Evolutionary conservation across 495 filamentous ascomycete species (phyloP).

Genomic region (Cercophora scortea): DNA sequence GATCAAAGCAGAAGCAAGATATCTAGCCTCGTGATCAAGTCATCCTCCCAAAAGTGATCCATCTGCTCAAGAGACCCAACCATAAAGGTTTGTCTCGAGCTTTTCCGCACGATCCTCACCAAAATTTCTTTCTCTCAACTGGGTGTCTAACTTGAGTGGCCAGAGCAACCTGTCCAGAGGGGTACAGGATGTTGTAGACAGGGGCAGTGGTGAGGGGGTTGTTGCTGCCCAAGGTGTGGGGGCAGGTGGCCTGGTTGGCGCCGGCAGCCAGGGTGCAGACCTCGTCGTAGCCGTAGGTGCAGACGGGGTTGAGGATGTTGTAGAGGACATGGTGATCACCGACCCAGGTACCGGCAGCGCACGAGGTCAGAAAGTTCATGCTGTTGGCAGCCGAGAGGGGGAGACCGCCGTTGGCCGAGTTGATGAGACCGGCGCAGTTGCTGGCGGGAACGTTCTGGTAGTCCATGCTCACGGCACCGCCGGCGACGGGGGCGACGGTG

Average conservation of each 20-base stretch:
- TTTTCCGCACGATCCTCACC: too few species aligned
- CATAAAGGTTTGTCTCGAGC: too few species aligned
- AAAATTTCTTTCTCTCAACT: too few species aligned
- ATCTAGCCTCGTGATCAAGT: too few species aligned
- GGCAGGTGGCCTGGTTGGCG: conserved; percentile 30
- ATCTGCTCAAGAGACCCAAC: too few species aligned
- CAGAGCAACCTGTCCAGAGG: conserved; percentile 20
- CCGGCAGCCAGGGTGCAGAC: conserved; percentile 23
- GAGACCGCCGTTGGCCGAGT: conserved; percentile 15
- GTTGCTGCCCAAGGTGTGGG: conserved; percentile 20
- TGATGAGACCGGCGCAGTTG: conserved; percentile 22
- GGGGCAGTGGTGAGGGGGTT: not conserved
- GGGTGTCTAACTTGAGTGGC: not conserved
- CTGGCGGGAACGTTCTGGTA: conserved; percentile 20
- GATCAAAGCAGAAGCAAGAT: too few species aligned
- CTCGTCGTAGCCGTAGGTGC: conserved; percentile 31
- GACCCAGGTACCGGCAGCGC: conserved; percentile 24
- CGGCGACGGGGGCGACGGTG: conserved; percentile 15
- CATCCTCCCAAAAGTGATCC: too few species aligned
- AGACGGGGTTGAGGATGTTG: conserved; percentile 29
- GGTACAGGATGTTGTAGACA: conserved; percentile 30
- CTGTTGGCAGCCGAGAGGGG: conserved; percentile 33
- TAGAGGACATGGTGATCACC: conserved; percentile 23
- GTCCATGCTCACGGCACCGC: conserved; percentile 26
- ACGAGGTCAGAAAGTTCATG: conserved; percentile 33